Evolutionary conservation across 2,329 filamentous ascomycete genomes (phyloP).

Genomic region (Aspergillus sp.): DNA sequence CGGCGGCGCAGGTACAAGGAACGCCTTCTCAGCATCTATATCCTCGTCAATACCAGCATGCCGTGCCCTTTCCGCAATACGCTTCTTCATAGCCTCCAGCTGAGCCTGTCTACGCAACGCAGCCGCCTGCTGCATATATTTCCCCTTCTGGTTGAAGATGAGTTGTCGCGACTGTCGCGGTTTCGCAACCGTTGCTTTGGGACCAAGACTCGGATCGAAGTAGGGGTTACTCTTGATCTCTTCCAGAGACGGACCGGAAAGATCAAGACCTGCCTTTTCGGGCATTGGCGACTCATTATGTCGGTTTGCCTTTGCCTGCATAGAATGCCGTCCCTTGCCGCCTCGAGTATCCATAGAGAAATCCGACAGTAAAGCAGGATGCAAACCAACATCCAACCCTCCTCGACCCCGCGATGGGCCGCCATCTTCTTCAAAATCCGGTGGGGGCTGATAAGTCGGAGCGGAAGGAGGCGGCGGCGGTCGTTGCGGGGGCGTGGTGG

Average conservation of each 20-base stretch:
- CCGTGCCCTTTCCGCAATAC: conserved; percentile 76
- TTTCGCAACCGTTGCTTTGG: conserved; percentile 51
- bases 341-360: conserved; percentile 37
- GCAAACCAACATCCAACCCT: conserved; percentile 65
- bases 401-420: conserved; percentile 48
- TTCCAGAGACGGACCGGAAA: conserved; percentile 50
- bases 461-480: conserved; percentile 22
- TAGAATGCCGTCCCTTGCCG: conserved; percentile 33
- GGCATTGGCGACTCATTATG: conserved; percentile 38
- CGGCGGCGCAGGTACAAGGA: conserved; percentile 73
- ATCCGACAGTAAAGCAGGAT: conserved; percentile 61
- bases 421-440: conserved; percentile 42
- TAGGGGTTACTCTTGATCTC: conserved; percentile 68
- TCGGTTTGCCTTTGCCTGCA: conserved; percentile 47
- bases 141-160: conserved; percentile 89
- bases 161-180: conserved; percentile 66
- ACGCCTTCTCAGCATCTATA: conserved; percentile 78
- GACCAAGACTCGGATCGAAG: conserved; percentile 61
- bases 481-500: conserved; percentile 36
- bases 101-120: conserved; percentile 79
- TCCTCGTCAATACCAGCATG: conserved; percentile 94
- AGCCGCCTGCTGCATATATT: conserved; percentile 92
- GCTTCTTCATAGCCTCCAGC: conserved; percentile 88
- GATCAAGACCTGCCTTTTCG: conserved; percentile 43
- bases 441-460: conserved; percentile 29